A percentile compares a stretch with the other conserved stretches of the same genome.
These are phyloP conservation scores for Tricholomella constricta DNA, from an alignment of 768 basidiomycete genomes.

Conservation along the genomic window DNA sequence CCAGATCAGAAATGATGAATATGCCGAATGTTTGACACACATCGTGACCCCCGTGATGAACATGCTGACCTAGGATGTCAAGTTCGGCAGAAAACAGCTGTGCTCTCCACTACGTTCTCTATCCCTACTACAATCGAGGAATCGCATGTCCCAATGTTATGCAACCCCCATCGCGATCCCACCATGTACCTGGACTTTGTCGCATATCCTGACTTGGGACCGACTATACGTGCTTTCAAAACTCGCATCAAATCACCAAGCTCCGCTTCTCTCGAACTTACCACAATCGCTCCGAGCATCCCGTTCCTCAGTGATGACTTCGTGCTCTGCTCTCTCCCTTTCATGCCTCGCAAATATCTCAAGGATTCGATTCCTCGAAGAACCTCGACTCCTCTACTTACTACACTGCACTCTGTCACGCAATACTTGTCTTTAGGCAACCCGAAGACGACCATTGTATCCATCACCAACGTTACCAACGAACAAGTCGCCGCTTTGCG, in stretches of 20 bases:
- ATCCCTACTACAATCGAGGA: background rate
- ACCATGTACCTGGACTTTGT: conserved; percentile 18
- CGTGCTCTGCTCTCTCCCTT: conserved; percentile 46
- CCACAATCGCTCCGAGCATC: conserved; percentile 38
- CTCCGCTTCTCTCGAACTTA: conserved; percentile 31
- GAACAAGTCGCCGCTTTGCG: conserved; percentile 30
- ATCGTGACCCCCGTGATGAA: background rate
- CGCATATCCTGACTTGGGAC: conserved; percentile 24
- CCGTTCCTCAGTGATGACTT: conserved; percentile 36
- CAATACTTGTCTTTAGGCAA: conserved; percentile 32
- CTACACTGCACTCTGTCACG: conserved; percentile 39
- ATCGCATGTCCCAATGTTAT: background rate
- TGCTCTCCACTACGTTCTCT: background rate
- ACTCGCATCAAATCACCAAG: conserved; percentile 16
- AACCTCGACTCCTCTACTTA: conserved; percentile 40
- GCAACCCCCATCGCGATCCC: background rate
- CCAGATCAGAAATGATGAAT: background rate
- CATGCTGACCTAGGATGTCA: background rate
- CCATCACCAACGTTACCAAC: conserved; percentile 41
- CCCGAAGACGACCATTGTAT: conserved; percentile 30
- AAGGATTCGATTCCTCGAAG: conserved; percentile 13
- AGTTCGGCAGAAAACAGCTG: background rate
- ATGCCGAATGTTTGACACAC: conserved; percentile 5
- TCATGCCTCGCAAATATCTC: conserved; percentile 33
- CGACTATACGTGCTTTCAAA: conserved; percentile 24